phyloP scores from a whole-genome alignment of 768 basidiomycete species.

The Panaeolus cyanescens region DNA sequence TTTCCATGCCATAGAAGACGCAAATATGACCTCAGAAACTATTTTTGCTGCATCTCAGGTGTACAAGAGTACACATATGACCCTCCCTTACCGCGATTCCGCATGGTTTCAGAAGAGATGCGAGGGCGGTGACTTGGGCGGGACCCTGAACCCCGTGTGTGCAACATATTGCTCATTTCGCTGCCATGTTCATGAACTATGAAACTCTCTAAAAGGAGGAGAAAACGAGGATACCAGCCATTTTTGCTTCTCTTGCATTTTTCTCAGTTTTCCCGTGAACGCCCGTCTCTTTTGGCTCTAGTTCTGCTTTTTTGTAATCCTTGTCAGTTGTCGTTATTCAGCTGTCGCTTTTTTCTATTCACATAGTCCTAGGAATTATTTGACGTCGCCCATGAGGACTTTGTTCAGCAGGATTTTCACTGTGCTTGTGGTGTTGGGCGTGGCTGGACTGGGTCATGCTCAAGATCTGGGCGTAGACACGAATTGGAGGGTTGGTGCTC shows the following conservation, averaged over 20 bases:
- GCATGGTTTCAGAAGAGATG: not conserved
- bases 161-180: not conserved
- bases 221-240: not conserved
- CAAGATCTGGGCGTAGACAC: conserved; percentile 43
- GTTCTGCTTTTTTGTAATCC: not conserved
- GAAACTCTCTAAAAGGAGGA: not conserved
- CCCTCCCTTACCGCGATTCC: not conserved
- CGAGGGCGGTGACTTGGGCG: not conserved
- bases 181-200: not conserved
- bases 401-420: conserved; percentile 3
- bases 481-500: conserved; percentile 42
- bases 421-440: not conserved
- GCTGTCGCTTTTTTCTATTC: not conserved
- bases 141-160: not conserved
- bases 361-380: not conserved
- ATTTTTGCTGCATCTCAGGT: not conserved
- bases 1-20: not conserved
- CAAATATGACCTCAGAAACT: not conserved
- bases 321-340: not conserved
- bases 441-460: conserved; percentile 10
- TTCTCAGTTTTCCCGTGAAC: not conserved
- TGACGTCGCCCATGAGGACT: not conserved
- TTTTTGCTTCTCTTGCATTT: not conserved
- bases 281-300: not conserved
- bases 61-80: not conserved